A percentile compares a stretch with the other conserved stretches of the same genome.
Evolutionary conservation across 345 rosid species (phyloP).

Genomic region (Dovyalis caffra): DNA sequence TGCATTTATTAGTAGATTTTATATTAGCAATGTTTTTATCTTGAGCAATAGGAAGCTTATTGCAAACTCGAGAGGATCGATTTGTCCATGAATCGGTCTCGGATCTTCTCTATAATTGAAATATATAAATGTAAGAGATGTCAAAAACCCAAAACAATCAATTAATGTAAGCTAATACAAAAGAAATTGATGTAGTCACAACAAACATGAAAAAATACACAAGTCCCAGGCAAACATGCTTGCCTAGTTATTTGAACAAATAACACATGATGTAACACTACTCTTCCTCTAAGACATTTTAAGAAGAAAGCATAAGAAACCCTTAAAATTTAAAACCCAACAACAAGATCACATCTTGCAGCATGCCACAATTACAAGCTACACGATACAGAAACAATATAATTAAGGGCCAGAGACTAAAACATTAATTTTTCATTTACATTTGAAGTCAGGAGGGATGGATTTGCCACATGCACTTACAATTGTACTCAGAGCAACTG

Average conservation of each 20-base stretch:
- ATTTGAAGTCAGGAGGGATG: constrained; percentile 50
- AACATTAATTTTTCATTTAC: constrained; percentile 18
- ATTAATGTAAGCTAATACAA: not conserved
- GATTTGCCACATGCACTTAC: constrained; percentile 42
- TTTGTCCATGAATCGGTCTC: too few species aligned
- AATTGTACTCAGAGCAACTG: constrained; percentile 37
- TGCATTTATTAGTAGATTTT: too few species aligned
- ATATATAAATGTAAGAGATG: too few species aligned
- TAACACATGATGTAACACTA: not conserved
- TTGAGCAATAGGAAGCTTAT: too few species aligned
- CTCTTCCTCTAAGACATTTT: not conserved
- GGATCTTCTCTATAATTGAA: too few species aligned
- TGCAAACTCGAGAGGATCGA: too few species aligned
- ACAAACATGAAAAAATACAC: not conserved
- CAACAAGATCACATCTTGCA: not conserved
- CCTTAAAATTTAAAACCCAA: not conserved
- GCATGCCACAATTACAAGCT: not conserved
- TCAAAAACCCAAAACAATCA: not conserved
- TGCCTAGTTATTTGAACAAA: constrained; percentile 14
- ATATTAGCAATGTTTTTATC: too few species aligned
- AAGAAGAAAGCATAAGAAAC: not conserved
- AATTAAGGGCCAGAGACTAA: not conserved
- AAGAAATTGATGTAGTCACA: not conserved
- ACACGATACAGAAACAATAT: not conserved
- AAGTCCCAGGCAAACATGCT: constrained; percentile 5